Conservation (phyloP, 2,329 filamentous ascomycete genomes). For the Alternaria gansuensis region DNA sequence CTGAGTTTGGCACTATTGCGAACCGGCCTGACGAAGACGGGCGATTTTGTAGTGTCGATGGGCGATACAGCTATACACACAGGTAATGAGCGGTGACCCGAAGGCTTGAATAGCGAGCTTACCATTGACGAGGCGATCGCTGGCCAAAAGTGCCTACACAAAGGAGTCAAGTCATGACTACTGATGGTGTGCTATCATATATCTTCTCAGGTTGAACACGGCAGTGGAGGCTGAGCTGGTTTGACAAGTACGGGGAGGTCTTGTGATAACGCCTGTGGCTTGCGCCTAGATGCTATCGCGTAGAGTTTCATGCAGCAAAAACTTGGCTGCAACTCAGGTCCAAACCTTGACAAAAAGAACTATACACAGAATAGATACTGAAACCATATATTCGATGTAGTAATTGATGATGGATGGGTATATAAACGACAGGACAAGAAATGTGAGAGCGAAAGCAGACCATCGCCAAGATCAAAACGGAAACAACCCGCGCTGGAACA, state of each 20-base stretch:
- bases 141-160: background rate
- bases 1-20: background rate
- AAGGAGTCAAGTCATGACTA: background rate
- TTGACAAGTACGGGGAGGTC: constrained; percentile 3
- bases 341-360: background rate
- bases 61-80: background rate
- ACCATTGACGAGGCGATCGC: background rate
- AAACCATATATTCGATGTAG: background rate
- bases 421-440: constrained; percentile 3
- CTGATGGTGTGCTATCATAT: background rate
- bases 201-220: background rate
- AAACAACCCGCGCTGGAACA: background rate
- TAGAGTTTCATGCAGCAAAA: background rate
- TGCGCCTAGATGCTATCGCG: constrained; percentile 1
- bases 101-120: background rate
- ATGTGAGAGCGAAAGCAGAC: background rate
- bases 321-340: constrained; percentile 6
- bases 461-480: background rate
- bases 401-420: constrained; percentile 9
- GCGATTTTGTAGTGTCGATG: background rate
- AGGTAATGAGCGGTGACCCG: background rate
- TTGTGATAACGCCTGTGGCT: constrained; percentile 6
- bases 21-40: background rate
- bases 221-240: constrained; percentile 1
- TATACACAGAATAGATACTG: background rate